phyloP scores from a whole-genome alignment of 768 basidiomycete genomes.

The Mycena alexandri region DNA sequence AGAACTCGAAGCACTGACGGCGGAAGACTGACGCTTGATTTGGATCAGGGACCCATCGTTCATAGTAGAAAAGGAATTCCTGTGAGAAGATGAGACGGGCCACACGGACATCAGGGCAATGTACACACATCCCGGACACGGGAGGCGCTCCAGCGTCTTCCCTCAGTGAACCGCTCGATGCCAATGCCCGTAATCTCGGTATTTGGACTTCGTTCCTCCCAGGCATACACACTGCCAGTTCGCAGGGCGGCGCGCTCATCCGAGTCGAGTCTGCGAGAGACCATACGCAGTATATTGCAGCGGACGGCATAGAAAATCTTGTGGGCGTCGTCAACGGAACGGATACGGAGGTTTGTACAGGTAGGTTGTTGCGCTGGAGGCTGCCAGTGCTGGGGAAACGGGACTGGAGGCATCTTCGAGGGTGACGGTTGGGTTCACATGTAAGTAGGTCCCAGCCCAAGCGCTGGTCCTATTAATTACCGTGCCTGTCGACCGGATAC shows the following conservation, averaged over 20 bases:
- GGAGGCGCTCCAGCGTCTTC: constrained; percentile 85
- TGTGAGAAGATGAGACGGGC: constrained; percentile 46
- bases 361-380: constrained; percentile 74
- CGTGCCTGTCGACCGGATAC: constrained; percentile 30
- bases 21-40: constrained; percentile 53
- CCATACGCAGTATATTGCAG: constrained; percentile 73
- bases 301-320: constrained; percentile 84
- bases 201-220: constrained; percentile 84
- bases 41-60: constrained; percentile 70
- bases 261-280: constrained; percentile 81
- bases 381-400: constrained; percentile 12
- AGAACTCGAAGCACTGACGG: constrained; percentile 15
- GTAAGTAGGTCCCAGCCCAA: constrained; percentile 23
- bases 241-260: constrained; percentile 75
- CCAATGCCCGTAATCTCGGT: constrained; percentile 83
- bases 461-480: constrained; percentile 31
- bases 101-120: constrained; percentile 15
- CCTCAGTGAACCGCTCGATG: constrained; percentile 90
- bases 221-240: constrained; percentile 69
- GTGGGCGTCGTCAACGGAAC: constrained; percentile 83
- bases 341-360: constrained; percentile 78
- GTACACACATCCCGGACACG: constrained; percentile 81
- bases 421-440: constrained; percentile 17
- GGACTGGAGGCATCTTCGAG: constrained; percentile 25
- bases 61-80: constrained; percentile 91